Evolutionary conservation across 805 yeast species (phyloP).

Genomic region (Kluyveromyces dobzhanskii): DNA sequence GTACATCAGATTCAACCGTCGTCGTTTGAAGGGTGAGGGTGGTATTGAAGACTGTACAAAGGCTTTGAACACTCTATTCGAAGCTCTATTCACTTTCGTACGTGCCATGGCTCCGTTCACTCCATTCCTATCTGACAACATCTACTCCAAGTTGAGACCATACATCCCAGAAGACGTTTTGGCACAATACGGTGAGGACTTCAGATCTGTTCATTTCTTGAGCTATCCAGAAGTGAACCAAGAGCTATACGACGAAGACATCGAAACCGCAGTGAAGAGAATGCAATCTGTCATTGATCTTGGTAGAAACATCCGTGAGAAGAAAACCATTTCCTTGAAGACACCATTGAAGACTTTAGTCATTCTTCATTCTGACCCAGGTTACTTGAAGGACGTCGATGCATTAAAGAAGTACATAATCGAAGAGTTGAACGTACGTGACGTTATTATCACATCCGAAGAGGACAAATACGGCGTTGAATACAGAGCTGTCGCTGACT

Average conservation of each 20-base stretch:
- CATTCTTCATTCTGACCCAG: slow-evolving; percentile 70
- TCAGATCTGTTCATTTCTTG: slow-evolving; percentile 87
- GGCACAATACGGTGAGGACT: slow-evolving; percentile 44
- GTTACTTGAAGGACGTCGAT: slow-evolving; percentile 69
- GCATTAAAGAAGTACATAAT: slow-evolving; percentile 68
- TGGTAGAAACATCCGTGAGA: slow-evolving; percentile 95
- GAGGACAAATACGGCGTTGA: slow-evolving; percentile 88
- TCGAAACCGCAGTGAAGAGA: slow-evolving; percentile 82
- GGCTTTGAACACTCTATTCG: slow-evolving; percentile 87
- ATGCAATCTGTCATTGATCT: slow-evolving; percentile 96
- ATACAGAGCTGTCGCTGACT: slow-evolving; percentile 93
- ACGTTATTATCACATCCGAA: slow-evolving; percentile 77
- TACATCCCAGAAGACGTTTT: slow-evolving; percentile 55
- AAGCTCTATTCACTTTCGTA: slow-evolving; percentile 77
- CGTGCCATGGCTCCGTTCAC: slow-evolving; percentile 99
- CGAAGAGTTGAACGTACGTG: slow-evolving; percentile 91
- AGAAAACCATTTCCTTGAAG: slow-evolving; percentile 86
- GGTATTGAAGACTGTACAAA: slow-evolving; percentile 76
- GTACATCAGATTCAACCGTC: slow-evolving; percentile 97
- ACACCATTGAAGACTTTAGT: slow-evolving; percentile 87
- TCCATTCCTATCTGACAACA: slow-evolving; percentile 87
- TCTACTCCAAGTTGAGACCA: slow-evolving; percentile 66
- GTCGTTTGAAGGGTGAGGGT: slow-evolving; percentile 92
- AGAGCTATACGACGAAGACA: slow-evolving; percentile 71
- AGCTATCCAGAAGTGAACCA: slow-evolving; percentile 78